These are phyloP conservation scores for Paraphaeosphaeria minitans DNA, from an alignment of 2,329 filamentous ascomycete species.

Conservation along the genomic window DNA sequence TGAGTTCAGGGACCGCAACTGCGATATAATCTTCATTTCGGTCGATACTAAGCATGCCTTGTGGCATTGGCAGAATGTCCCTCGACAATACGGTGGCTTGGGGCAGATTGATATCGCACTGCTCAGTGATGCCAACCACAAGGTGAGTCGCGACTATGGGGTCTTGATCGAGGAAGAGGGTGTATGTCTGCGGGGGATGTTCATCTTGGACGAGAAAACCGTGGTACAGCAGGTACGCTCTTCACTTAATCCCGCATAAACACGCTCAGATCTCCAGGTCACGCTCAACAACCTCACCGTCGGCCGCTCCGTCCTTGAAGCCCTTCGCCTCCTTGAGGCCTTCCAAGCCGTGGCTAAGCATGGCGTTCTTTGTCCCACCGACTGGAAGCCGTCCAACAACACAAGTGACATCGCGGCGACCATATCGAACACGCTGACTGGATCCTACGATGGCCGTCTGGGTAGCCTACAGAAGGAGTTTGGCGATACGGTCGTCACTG, in stretches of 20 bases:
- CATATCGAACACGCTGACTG: conserved; percentile 33
- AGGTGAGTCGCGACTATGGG: conserved; percentile 36
- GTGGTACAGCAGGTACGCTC: conserved; percentile 35
- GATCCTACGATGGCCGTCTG: conserved; percentile 33
- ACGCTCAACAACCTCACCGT: conserved; percentile 39
- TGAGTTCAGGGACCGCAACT: conserved; percentile 34
- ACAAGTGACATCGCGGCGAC: conserved; percentile 26
- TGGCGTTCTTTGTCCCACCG: conserved; percentile 37
- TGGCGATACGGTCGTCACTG: conserved; percentile 25
- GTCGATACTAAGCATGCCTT: conserved; percentile 40
- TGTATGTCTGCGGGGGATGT: conserved; percentile 36
- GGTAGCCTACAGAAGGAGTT: conserved; percentile 36
- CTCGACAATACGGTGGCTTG: conserved; percentile 35
- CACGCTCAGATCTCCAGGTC: conserved; percentile 17
- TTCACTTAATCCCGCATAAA: neutral
- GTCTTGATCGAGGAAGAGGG: conserved; percentile 39
- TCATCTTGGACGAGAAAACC: conserved; percentile 32
- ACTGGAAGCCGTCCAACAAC: conserved; percentile 32
- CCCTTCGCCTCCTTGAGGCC: conserved; percentile 36
- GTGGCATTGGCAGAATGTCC: conserved; percentile 40
- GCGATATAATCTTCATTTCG: conserved; percentile 33
- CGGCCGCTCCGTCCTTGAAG: conserved; percentile 38
- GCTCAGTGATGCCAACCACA: conserved; percentile 35
- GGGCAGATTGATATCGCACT: conserved; percentile 34
- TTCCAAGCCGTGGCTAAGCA: conserved; percentile 39